A percentile compares a stretch with the other conserved stretches of the same genome.
phyloP scores from a whole-genome alignment of 176 grass and related monocot species.

The Oryza coarctata region DNA sequence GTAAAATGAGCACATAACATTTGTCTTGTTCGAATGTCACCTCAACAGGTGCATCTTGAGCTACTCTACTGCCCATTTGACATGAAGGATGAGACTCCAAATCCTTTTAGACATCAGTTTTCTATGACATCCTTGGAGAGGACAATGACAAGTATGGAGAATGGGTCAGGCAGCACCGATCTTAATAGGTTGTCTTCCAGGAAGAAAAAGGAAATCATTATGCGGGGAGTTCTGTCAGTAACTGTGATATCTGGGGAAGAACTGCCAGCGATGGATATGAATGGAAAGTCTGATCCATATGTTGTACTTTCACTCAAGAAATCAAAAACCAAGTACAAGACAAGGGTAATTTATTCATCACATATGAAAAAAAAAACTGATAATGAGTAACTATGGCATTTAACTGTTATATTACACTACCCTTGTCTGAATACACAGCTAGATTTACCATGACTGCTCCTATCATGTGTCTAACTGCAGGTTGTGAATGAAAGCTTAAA shows the following conservation, averaged over 20 bases:
- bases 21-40: slow-evolving; percentile 2
- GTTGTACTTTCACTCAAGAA: slow-evolving; percentile 87
- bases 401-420: slow-evolving; percentile 7
- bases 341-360: slow-evolving; percentile 69
- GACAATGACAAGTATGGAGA: slow-evolving; percentile 56
- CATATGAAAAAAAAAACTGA: neutral
- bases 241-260: slow-evolving; percentile 81
- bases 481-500: slow-evolving; percentile 85
- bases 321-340: slow-evolving; percentile 88
- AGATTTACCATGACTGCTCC: neutral
- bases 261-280: slow-evolving; percentile 87
- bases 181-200: slow-evolving; percentile 46
- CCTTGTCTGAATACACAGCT: neutral
- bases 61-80: slow-evolving; percentile 76
- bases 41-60: slow-evolving; percentile 84
- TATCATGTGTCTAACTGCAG: slow-evolving; percentile 40
- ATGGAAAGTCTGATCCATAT: slow-evolving; percentile 88
- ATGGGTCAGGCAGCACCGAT: slow-evolving; percentile 55
- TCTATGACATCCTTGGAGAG: slow-evolving; percentile 93
- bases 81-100: slow-evolving; percentile 64
- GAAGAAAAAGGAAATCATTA: slow-evolving; percentile 85
- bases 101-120: slow-evolving; percentile 77
- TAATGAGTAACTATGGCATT: neutral
- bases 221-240: slow-evolving; percentile 83
- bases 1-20: neutral